A percentile compares a stretch with the other conserved stretches of the same genome.
Conservation (phyloP, 306 rosid species). For the Castanea mollissima region DNA sequence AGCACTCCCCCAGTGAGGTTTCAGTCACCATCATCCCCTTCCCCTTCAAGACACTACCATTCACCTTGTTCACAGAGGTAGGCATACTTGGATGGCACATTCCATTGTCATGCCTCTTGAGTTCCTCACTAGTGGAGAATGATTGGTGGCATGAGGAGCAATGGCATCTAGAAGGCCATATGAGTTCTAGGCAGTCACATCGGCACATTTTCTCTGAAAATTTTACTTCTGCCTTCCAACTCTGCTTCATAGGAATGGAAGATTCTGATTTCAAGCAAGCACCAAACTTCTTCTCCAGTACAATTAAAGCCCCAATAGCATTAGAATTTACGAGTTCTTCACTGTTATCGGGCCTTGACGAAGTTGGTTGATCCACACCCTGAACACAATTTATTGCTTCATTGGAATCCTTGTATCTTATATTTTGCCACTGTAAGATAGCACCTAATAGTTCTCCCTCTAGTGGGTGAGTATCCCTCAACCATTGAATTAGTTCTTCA, state of each 20-base stretch:
- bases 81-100: conserved; percentile 52
- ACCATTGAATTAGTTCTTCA: conserved; percentile 64
- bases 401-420: conserved; percentile 43
- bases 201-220: conserved; percentile 65
- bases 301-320: conserved; percentile 59
- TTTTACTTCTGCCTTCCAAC: conserved; percentile 38
- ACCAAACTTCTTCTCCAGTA: conserved; percentile 72
- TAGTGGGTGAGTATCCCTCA: conserved; percentile 55
- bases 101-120: conserved; percentile 71
- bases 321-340: conserved; percentile 36
- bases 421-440: conserved; percentile 61
- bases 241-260: conserved; percentile 48
- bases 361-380: conserved; percentile 35
- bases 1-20: conserved; percentile 39
- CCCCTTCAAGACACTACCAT: conserved; percentile 48
- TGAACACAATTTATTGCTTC: conserved; percentile 35
- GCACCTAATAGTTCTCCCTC: conserved; percentile 80
- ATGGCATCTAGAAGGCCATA: conserved; percentile 75
- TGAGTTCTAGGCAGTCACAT: conserved; percentile 84
- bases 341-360: conserved; percentile 30
- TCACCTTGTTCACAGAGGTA: conserved; percentile 48
- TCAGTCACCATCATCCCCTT: conserved; percentile 53
- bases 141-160: conserved; percentile 84
- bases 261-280: conserved; percentile 54
- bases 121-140: conserved; percentile 56